Evolutionary conservation across 208 protist species (phyloP), one percentile per base, ranked within the genome.

Genomic region (Angomonas deanei): DNA sequence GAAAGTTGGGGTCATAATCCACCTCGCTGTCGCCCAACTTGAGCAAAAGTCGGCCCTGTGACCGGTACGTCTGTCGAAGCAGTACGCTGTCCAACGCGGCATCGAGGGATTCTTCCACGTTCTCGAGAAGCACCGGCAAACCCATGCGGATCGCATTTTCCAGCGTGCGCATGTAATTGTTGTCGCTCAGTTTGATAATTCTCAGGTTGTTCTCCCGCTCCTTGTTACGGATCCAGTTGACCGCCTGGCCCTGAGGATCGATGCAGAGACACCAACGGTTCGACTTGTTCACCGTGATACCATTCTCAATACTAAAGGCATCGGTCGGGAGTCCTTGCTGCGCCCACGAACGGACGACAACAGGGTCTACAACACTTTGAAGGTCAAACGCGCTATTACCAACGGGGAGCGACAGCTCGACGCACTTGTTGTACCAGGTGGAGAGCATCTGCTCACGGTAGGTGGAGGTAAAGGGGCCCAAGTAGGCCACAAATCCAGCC

Each of bases 71-170:
- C 68, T 98, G 92, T 32, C 95, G 93, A 33, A 97, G 77, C n/a
- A 99, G 78, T 46, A 99, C 72, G 17, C 96, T 80, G 71, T 98
- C 95, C 0, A 99, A 72, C 19, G 91, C 85, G n/a, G 97, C 94
- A 68, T 99, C 97, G n/a, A 99, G 80, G 28, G 82, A 79, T 80
- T 98, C 97, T 36, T 87, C 88, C 15, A 98, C 86, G 65, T 97
- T 98, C 64, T 99, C 97, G 36, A 99, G 72, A 13, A 99, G 77
- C 24, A 98, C 95, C 23, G 97, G 97, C 47, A 94, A 78, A 8
- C 97, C 97, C 5, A 97, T 93, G 17, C 84, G 83, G 64, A 99
- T 97, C 13, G 95, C 87, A 59, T 94, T 94, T 68, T 98, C 93
- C 15, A 99, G 74, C 6, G 88, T 86, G 46, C 91, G 89, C 80